phyloP scores from a whole-genome alignment of 148 eudicot species.

The Nyssa sinensis region DNA sequence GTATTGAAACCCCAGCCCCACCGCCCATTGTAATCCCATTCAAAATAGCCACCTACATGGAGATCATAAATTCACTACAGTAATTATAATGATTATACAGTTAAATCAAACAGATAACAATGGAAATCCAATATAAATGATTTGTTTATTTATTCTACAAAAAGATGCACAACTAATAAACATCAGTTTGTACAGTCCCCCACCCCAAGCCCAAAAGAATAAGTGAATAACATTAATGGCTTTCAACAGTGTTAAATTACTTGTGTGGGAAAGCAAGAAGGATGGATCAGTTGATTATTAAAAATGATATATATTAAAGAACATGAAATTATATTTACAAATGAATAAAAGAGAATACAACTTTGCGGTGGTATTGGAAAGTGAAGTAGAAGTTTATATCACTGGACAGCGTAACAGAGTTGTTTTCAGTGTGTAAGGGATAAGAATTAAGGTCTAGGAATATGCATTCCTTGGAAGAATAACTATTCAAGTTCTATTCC shows the following conservation, averaged over 20 bases:
- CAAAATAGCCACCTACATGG: slow-evolving; percentile 72
- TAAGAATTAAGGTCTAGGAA: too few species aligned
- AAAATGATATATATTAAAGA: too few species aligned
- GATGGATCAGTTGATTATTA: background rate
- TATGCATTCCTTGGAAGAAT: too few species aligned
- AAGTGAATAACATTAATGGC: background rate
- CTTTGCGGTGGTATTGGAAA: too few species aligned
- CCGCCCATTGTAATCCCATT: slow-evolving; percentile 93
- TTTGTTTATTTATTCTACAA: slow-evolving; percentile 4
- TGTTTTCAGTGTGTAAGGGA: too few species aligned
- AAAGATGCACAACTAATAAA: background rate
- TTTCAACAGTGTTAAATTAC: background rate
- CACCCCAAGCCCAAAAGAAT: background rate
- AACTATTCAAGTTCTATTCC: too few species aligned
- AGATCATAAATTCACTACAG: slow-evolving; percentile 2
- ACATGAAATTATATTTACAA: too few species aligned
- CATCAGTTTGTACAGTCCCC: background rate
- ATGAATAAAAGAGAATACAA: too few species aligned
- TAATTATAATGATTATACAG: slow-evolving; percentile 6
- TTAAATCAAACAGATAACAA: background rate
- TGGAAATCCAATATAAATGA: background rate
- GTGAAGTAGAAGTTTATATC: too few species aligned
- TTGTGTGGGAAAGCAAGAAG: background rate
- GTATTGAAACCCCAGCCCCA: slow-evolving; percentile 83
- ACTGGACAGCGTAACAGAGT: too few species aligned